Evolutionary conservation across 495 filamentous ascomycete species (phyloP), one percentile per base, ranked within the genome.

Genomic region (Aspergillus haitiensis): DNA sequence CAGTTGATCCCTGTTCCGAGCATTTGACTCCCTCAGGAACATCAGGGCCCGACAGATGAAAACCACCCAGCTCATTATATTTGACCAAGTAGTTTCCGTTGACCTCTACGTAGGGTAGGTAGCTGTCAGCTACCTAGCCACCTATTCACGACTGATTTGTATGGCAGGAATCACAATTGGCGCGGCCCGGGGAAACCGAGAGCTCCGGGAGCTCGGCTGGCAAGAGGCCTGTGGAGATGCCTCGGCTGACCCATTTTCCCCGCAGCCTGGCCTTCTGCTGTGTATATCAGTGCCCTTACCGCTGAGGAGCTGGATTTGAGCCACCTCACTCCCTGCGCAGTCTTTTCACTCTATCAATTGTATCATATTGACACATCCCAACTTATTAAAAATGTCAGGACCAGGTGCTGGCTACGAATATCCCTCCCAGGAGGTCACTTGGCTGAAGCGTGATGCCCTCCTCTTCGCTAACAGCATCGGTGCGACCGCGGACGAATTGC

Each of bases 401-500:
- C 88, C 88, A 63, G 90, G 89, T 65, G 88, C 80, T 66, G 90
- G 91, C 62, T 89, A 90, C 74, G 85, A 93, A 77, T 93, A 88
- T 69, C 88, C 88, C 52, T 60, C 85, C 39, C 69, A 82, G 64
- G 81, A 85, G 64, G 90, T 96, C 5, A 80, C 85, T 60, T 96
- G 91, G 92, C 75, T 89, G 62, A 91, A 93, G 82, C 83, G 92
- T 53, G 92, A 96, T 78, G 83, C 85, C 33, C 80, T 96, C 61
- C 84, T 96, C 35, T 96, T 96, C 72, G 91, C 92, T 40, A 88
- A 90, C 73, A 90, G 87, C 74, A 93, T 96, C 68, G 92, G 92
- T 15, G 84, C 82, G 70, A 92, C 85, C 51, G 80, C 81, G n/a
- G 85, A 96, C 57, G 92, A 96, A 78, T 81, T 96, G 63, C 91